Evolutionary conservation across 192 early-diverging fungal genomes (phyloP).

Genomic region (Backusella westeae): DNA sequence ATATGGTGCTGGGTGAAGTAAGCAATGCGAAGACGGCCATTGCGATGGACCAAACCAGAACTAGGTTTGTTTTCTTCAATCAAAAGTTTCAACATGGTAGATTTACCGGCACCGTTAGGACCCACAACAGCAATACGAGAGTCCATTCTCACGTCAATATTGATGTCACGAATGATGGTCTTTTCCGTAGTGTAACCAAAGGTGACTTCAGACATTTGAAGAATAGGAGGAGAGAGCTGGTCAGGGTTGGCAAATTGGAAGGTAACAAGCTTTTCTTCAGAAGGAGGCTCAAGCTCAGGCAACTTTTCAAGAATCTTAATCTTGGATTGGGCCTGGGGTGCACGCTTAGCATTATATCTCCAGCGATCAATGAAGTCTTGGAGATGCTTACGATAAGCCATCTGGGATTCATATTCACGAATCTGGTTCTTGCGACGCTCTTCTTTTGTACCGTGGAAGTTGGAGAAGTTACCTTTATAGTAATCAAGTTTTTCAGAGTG

Average conservation of each 20-base stretch:
- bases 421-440: conserved; percentile 90
- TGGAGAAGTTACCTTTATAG: conserved; percentile 94
- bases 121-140: conserved; percentile 98
- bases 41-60: conserved; percentile 80
- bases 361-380: conserved; percentile 99
- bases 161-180: conserved; percentile 81
- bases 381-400: conserved; percentile 90
- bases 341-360: conserved; percentile 98
- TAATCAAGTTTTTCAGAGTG: conserved; percentile 91
- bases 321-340: conserved; percentile 95
- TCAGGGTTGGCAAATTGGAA: conserved; percentile 96
- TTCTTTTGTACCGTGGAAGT: conserved; percentile 85
- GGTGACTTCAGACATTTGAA: conserved; percentile 89
- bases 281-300: conserved; percentile 86
- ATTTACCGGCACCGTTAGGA: conserved; percentile 99
- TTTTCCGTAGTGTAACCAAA: conserved; percentile 85
- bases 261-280: conserved; percentile 71
- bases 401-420: conserved; percentile 95
- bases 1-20: conserved; percentile 98
- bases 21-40: conserved; percentile 90
- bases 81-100: conserved; percentile 92
- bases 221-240: conserved; percentile 91
- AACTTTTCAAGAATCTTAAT: conserved; percentile 98
- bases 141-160: conserved; percentile 96
- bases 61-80: conserved; percentile 82